Evolutionary conservation across 352 stramenopile species (phyloP).

Genomic region (Pythium dissimile): DNA sequence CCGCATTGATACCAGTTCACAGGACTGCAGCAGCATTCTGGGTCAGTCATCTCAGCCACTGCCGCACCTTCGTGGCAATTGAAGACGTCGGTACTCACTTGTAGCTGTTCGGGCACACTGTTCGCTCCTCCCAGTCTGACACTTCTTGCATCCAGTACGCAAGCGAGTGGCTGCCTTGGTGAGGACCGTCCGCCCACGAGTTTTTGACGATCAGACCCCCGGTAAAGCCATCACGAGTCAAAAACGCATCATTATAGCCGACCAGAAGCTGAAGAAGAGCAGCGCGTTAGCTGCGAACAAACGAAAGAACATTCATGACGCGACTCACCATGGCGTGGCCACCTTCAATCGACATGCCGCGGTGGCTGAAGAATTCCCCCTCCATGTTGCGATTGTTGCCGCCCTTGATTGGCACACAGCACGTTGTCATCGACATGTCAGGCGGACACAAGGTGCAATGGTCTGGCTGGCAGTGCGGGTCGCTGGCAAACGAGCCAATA

Average conservation of each 20-base stretch:
- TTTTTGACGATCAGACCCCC: constrained; percentile 78
- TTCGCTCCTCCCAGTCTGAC: constrained; percentile 78
- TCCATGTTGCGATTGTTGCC: constrained; percentile 80
- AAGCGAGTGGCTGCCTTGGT: constrained; percentile 69
- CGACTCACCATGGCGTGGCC: constrained; percentile 69
- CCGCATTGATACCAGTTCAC: constrained; percentile 84
- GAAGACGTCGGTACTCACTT: constrained; percentile 35
- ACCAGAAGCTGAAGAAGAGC: constrained; percentile 53
- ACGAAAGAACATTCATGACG: not conserved
- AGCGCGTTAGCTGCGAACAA: not conserved
- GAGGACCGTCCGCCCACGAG: constrained; percentile 59
- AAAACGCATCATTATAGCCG: constrained; percentile 74
- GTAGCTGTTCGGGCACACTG: constrained; percentile 75
- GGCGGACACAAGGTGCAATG: constrained; percentile 67
- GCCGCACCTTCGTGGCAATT: not conserved
- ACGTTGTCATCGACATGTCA: constrained; percentile 75
- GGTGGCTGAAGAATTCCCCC: constrained; percentile 79
- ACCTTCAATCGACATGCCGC: constrained; percentile 75
- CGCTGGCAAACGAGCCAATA: constrained; percentile 51
- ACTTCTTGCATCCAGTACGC: constrained; percentile 82
- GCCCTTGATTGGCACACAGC: constrained; percentile 66
- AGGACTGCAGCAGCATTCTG: constrained; percentile 28
- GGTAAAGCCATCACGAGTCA: constrained; percentile 71
- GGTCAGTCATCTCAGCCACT: not conserved
- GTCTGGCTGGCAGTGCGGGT: constrained; percentile 59